phyloP scores from a whole-genome alignment of 2,329 filamentous ascomycete species.

The Seiridium unicorne region DNA sequence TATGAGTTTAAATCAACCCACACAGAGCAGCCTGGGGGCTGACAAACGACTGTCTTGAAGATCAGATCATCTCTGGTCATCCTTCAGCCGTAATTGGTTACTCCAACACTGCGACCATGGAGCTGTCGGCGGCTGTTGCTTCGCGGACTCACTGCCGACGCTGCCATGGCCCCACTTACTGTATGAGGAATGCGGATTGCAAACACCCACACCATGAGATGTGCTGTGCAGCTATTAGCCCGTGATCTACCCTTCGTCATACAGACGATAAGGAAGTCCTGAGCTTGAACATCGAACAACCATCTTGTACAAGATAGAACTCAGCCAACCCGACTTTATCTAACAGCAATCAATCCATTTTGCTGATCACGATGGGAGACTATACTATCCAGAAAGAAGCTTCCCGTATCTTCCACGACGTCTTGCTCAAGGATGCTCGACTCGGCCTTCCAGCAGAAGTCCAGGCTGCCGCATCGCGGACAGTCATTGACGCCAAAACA shows the following conservation, averaged over 20 bases:
- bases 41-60: too few species aligned
- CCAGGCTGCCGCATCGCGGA: conserved; percentile 16
- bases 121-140: background rate
- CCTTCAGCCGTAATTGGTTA: too few species aligned
- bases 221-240: background rate
- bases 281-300: too few species aligned
- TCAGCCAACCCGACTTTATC: too few species aligned
- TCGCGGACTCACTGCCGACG: background rate
- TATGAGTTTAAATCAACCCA: too few species aligned
- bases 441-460: conserved; percentile 23
- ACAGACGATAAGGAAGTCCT: background rate
- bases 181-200: background rate
- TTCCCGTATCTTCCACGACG: conserved; percentile 21
- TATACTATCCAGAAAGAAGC: conserved; percentile 29
- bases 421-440: conserved; percentile 22
- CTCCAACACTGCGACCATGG: background rate
- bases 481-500: conserved; percentile 22
- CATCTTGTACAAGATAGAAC: background rate
- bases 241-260: background rate
- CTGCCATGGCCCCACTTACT: conserved; percentile 2
- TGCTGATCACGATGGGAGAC: background rate
- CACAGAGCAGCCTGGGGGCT: too few species aligned
- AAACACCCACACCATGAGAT: background rate
- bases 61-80: too few species aligned
- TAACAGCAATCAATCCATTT: too few species aligned